Conservation (phyloP, 345 rosid genomes). For the Boechera stricta region DNA sequence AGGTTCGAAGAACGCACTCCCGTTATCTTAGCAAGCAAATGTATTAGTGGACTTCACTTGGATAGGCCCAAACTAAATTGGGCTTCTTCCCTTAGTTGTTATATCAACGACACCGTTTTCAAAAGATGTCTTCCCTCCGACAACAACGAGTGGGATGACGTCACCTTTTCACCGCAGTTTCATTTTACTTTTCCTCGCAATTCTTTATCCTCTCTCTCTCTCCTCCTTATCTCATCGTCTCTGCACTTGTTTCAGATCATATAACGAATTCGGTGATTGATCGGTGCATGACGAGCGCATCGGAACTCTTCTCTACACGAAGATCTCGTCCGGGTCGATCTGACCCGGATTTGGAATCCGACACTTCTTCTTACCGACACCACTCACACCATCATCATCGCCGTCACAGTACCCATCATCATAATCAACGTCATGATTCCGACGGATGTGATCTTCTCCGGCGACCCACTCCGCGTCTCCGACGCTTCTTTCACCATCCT, state of each 20-base stretch:
- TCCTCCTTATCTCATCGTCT: conserved; percentile 23
- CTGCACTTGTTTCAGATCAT: conserved; percentile 2
- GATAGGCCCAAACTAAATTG: neutral
- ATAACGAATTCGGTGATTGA: conserved; percentile 8
- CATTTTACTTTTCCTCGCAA: conserved; percentile 23
- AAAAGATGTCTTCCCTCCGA: conserved; percentile 18
- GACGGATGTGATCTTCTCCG: conserved; percentile 68
- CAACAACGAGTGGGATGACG: conserved; percentile 40
- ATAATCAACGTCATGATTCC: conserved; percentile 58
- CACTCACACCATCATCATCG: conserved; percentile 47
- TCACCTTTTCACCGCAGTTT: conserved; percentile 31
- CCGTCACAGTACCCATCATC: conserved; percentile 58
- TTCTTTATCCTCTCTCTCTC: conserved; percentile 3
- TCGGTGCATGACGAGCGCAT: conserved; percentile 88
- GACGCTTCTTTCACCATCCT: conserved; percentile 46
- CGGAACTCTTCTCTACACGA: conserved; percentile 81
- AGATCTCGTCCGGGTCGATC: conserved; percentile 75
- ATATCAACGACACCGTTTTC: neutral
- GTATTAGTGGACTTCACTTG: neutral
- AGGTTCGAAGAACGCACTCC: too few species aligned
- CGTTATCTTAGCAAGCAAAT: too few species aligned
- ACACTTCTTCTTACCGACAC: conserved; percentile 49
- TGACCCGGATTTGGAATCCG: conserved; percentile 52
- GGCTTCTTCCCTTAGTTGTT: neutral
- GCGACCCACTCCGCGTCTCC: conserved; percentile 58